These are phyloP conservation scores for Spizellomyces sp. DNA, from an alignment of 192 early-diverging fungal species.

Conservation along the genomic window DNA sequence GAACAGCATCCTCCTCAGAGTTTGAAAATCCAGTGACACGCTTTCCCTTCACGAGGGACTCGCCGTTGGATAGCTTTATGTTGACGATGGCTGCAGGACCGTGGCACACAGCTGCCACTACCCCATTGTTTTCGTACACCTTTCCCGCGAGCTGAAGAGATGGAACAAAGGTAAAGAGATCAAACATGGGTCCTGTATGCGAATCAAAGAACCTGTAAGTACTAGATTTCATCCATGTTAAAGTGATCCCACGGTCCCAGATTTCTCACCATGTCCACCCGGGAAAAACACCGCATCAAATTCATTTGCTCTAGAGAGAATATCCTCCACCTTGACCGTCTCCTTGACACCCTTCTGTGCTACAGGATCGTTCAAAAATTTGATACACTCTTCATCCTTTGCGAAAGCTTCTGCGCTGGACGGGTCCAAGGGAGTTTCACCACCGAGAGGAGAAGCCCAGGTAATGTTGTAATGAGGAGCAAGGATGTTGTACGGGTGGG, in stretches of 20 bases:
- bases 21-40: constrained; percentile 75
- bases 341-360: constrained; percentile 38
- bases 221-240: not conserved
- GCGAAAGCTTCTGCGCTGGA: constrained; percentile 48
- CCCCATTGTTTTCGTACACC: constrained; percentile 52
- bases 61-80: constrained; percentile 54
- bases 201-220: not conserved
- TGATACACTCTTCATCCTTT: constrained; percentile 36
- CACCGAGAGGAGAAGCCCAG: constrained; percentile 59
- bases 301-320: constrained; percentile 37
- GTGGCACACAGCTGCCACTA: constrained; percentile 60
- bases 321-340: constrained; percentile 44
- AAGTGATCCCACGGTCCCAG: too few species aligned
- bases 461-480: constrained; percentile 49
- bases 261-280: constrained; percentile 56
- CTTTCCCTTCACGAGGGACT: constrained; percentile 57
- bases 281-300: constrained; percentile 57
- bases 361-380: constrained; percentile 45
- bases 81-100: constrained; percentile 70
- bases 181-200: constrained; percentile 51
- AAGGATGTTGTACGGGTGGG: constrained; percentile 54
- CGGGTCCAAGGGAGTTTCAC: constrained; percentile 54
- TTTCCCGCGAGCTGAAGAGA: constrained; percentile 41
- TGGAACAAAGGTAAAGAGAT: constrained; percentile 46
- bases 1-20: constrained; percentile 61